Percentiles rank a stretch among this genome's conserved stretches.
phyloP scores from a whole-genome alignment of 139 green algal genomes.

The Auxenochlorella pyrenoidosa region DNA sequence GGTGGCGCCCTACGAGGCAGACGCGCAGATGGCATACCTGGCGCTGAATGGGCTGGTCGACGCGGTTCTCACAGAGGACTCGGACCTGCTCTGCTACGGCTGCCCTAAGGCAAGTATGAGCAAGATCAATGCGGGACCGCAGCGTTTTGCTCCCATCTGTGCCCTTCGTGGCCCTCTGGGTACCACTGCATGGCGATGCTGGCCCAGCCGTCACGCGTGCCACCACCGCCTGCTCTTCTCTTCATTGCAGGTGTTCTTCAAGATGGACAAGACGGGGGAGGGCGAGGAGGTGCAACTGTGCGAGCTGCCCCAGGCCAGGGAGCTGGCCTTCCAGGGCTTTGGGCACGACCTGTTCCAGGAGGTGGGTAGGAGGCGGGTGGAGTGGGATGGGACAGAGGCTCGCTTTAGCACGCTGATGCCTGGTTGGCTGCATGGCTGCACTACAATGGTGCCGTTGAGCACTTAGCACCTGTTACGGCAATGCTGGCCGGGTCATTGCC shows the following conservation, averaged over 20 bases:
- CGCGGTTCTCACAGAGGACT: slow-evolving; percentile 96
- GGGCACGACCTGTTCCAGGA: slow-evolving; percentile 89
- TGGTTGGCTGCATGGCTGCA: no score
- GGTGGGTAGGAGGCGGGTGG: slow-evolving; percentile 38
- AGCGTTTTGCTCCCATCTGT: no score
- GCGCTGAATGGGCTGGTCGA: slow-evolving; percentile 79
- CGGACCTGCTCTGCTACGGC: slow-evolving; percentile 95
- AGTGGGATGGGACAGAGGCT: not conserved
- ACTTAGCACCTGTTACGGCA: no score
- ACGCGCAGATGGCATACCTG: slow-evolving; percentile 96
- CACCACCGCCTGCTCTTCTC: not conserved
- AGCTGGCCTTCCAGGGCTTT: slow-evolving; percentile 78
- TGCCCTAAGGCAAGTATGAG: slow-evolving; percentile 89
- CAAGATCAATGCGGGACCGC: no score
- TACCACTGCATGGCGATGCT: no score
- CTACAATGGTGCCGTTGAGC: no score
- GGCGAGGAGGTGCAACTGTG: slow-evolving; percentile 76
- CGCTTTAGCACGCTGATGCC: not conserved
- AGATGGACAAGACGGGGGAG: slow-evolving; percentile 89
- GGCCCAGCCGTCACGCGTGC: no score
- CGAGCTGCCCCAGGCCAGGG: slow-evolving; percentile 66
- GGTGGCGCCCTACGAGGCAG: slow-evolving; percentile 97
- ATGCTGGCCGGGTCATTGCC: not conserved
- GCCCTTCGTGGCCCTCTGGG: no score
- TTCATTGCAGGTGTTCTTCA: slow-evolving; percentile 85